These are phyloP conservation scores for Cytidiella melzeri DNA, from an alignment of 768 basidiomycete genomes.

Conservation along the genomic window DNA sequence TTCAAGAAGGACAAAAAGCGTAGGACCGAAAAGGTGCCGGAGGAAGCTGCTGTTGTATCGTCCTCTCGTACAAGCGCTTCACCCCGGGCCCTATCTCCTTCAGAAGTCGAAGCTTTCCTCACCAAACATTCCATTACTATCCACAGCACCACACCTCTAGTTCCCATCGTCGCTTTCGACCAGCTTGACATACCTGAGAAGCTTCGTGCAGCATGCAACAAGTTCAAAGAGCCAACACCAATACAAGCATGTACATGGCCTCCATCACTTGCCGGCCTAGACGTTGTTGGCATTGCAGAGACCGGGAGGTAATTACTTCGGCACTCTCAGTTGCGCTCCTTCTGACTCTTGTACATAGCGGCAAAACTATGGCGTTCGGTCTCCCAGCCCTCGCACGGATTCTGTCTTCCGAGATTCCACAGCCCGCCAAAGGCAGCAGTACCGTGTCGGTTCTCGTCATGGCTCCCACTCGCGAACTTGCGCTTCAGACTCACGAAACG, in stretches of 20 bases:
- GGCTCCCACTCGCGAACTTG: conserved; percentile 94
- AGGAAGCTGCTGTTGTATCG: conserved; percentile 15
- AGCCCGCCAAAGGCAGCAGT: conserved; percentile 24
- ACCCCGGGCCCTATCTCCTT: conserved; percentile 23
- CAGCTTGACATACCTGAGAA: conserved; percentile 61
- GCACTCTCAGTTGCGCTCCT: no score
- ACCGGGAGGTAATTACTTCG: conserved; percentile 65
- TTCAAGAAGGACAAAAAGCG: conserved; percentile 15
- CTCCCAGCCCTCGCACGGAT: conserved; percentile 80
- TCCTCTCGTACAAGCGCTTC: conserved; percentile 19
- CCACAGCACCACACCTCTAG: conserved; percentile 41
- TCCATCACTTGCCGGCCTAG: conserved; percentile 69
- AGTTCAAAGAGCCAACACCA: conserved; percentile 86
- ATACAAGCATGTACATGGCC: conserved; percentile 97
- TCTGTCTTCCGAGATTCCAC: conserved; percentile 34
- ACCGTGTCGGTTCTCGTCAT: conserved; percentile 54
- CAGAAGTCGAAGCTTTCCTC: conserved; percentile 60
- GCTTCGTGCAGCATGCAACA: conserved; percentile 56
- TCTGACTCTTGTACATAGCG: conserved; percentile 50
- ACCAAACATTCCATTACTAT: conserved; percentile 70
- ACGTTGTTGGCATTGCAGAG: conserved; percentile 95
- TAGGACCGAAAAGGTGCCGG: conserved; percentile 9
- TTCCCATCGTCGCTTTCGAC: conserved; percentile 70
- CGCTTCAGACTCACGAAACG: conserved; percentile 89
- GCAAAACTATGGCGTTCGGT: conserved; percentile 95